Base-by-base conservation (phyloP, 202 grass and related monocot species). In the Schoenoplectus triqueter region DNA sequence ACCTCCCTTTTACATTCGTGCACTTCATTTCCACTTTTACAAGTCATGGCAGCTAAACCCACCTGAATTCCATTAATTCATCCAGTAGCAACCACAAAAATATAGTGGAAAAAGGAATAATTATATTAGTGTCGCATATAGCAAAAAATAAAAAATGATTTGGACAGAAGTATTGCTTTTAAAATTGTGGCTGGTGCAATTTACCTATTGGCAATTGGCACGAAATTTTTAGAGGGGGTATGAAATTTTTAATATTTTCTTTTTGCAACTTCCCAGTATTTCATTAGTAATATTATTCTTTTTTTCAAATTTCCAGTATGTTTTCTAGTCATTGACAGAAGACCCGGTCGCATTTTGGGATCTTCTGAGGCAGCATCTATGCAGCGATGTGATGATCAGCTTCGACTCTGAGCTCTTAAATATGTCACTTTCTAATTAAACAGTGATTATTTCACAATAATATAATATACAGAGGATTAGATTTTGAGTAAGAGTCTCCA, bases 271-370 rank as follows among this genome's bases (percentile, higher is more conserved):
- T 76, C 13, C 52, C 74, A 78, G 74, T 52, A 60, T 78, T 55
- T 44, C 14, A 41, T 44, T 69, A 31, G 31, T 31, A 31, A 47
- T 62, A 62, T 62, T 61, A 6, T 70, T 9, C 6, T 62, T 66
- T 73, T 69, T 70, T 71, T 7, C 18, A 74, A 52, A 11, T 74
- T 76, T 55, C 74, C 74, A 78, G 74, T 52, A 78, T 78, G 74
- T 78, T 60, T 61, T 44, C 14, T 1, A 18, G 75, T 61, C 39
- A 61, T 78, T 79, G 75, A 79, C 75, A 78, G 55, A 61, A 8
- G 14, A 79, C 75, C 17, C 7, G 14, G 14, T 59, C 49, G 0
- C 74, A 0, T n/a, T 59, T 40, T 7, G 2, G 10, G 75, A 60
- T 79, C 31, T 79, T 61, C 54, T 61, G 19, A 2, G 21, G 6